phyloP scores from a whole-genome alignment of 768 basidiomycete genomes.

The Suillus weaverae region DNA sequence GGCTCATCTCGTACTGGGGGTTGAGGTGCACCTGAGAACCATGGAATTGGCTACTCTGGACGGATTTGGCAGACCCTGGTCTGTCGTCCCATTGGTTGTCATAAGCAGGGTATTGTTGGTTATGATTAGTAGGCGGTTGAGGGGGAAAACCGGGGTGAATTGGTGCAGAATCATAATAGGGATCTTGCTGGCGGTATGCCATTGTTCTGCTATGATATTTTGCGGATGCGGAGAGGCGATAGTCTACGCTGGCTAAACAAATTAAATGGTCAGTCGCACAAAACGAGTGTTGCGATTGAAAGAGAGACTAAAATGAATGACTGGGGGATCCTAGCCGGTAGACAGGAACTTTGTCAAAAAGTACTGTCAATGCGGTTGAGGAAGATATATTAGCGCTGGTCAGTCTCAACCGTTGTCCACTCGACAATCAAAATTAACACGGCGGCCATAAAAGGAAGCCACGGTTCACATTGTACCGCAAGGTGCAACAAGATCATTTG shows the following conservation, averaged over 20 bases:
- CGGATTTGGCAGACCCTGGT: constrained; percentile 51
- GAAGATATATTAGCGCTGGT: not conserved
- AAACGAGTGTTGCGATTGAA: constrained; percentile 4
- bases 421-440: constrained; percentile 9
- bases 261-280: not conserved
- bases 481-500: not conserved
- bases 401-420: constrained; percentile 2
- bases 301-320: constrained; percentile 17
- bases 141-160: constrained; percentile 40
- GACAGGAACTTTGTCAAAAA: constrained; percentile 9
- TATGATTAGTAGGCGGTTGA: constrained; percentile 20
- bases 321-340: constrained; percentile 3
- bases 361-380: constrained; percentile 11
- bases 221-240: not conserved
- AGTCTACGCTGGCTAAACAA: not conserved
- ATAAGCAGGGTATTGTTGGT: constrained; percentile 45
- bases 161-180: constrained; percentile 38
- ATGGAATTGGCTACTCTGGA: constrained; percentile 56
- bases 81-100: constrained; percentile 49
- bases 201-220: constrained; percentile 36
- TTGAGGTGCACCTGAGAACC: constrained; percentile 76
- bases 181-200: constrained; percentile 57
- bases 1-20: constrained; percentile 58
- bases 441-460: constrained; percentile 6
- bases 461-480: not conserved